Percentiles rank a stretch among this genome's conserved stretches.
phyloP scores from a whole-genome alignment of 169 alveolate genomes.

The Eimeria tenella region DNA sequence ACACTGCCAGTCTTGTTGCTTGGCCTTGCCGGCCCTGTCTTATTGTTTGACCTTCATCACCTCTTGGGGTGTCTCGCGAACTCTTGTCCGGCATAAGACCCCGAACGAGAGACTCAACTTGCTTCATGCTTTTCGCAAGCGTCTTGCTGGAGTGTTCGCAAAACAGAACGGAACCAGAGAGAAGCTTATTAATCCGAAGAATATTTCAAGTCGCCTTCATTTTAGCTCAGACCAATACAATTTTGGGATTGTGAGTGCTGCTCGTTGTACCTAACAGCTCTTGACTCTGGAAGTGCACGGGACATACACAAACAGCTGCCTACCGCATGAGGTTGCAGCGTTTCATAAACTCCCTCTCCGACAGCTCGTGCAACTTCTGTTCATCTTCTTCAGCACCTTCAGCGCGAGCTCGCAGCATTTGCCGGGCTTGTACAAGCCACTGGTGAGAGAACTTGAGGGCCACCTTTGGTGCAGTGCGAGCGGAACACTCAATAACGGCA shows the following conservation, averaged over 20 bases:
- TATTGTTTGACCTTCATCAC: neutral
- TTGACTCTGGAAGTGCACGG: neutral
- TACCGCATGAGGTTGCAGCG: conserved; percentile 63
- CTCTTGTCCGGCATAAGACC: conserved; percentile 27
- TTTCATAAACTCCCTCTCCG: conserved; percentile 41
- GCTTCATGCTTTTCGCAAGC: conserved; percentile 58
- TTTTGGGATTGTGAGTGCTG: neutral
- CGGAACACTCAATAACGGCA: no score
- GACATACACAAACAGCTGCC: neutral
- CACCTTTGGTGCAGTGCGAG: neutral
- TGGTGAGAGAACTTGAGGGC: conserved; percentile 66
- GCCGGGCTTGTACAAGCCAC: conserved; percentile 63
- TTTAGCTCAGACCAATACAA: neutral
- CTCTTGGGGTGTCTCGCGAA: neutral
- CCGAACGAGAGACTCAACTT: conserved; percentile 54
- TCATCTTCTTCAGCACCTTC: conserved; percentile 18
- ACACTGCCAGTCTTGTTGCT: conserved; percentile 21
- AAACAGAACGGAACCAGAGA: neutral
- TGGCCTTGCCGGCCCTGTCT: conserved; percentile 36
- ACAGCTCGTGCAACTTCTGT: conserved; percentile 43
- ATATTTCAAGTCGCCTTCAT: neutral
- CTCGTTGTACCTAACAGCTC: neutral
- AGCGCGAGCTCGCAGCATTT: conserved; percentile 50
- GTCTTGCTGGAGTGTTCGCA: neutral
- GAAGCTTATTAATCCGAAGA: neutral